Base-by-base conservation (phyloP, 257 asterid genomes). In the Buddleja alternifolia region DNA sequence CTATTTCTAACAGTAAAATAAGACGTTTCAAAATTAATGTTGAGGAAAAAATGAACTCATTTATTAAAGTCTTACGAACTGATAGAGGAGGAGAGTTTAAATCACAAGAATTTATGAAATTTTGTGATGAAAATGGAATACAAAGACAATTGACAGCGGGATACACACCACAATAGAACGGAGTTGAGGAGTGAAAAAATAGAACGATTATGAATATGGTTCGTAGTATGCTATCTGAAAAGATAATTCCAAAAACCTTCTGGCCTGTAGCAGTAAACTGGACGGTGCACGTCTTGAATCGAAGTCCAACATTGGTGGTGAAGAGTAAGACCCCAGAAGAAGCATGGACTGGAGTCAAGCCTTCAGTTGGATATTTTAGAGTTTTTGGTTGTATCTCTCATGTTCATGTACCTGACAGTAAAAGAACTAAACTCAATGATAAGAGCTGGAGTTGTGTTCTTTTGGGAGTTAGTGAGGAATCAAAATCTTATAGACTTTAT, bases 81-180 rank as follows among this genome's bases (percentile, higher is more conserved):
- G 69, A 70, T 59, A 4, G 66, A 25, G 69, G 66, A 10, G 73
- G 45, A 0, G 57, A 69, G 10, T 69, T 40, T 10, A 72, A 9
- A 1, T 72, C 77, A 0, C 0, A 2, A 0, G 66, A 72, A 4
- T 72, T 63, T 10, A 55, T 1, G 7, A 0, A 20, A 8, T 55
- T 55, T 55, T 55, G 62, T 14, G 3, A 20, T 7, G 17, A 17
- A 6, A 0, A 55, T 3, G 62, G 62, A 10, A 55, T 55, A 7
- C 8, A 15, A 0, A 20, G 39, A 0, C 17, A 63, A 20, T 14
- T 63, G 1, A 63, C 55, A 7, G 55, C 39, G 1, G 17, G 40
- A 0, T 63, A 63, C 21, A 41, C 69, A 0, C 55, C 55, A 0
- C 54, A 63, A 11, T 56, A 63, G 12, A 63, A 63, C n/a, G 69